Evolutionary conservation across 192 early-diverging fungal species (phyloP), one percentile per base, ranked within the genome.

Genomic region (Coemansia nantahalensis): DNA sequence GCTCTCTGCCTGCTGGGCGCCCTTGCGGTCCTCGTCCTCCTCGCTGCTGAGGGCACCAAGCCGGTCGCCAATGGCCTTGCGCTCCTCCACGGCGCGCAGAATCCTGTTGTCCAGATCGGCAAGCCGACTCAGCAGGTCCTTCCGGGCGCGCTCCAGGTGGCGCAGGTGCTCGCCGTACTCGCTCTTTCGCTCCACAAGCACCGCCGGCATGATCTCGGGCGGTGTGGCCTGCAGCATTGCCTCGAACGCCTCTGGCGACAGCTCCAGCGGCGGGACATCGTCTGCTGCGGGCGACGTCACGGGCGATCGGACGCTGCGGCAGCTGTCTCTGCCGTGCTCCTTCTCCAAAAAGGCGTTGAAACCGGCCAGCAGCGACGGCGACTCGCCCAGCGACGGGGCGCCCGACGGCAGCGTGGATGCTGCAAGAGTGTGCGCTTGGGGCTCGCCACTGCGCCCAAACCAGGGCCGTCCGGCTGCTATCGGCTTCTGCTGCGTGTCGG

Each of bases 331-430:
- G 34, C 22, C 47, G 7, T 59, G 31, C 31, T 32, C 50, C 17
- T 22, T 37, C 15, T 45, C 57, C 39, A 73, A 19, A 43, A 57
- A 56, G 24, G 62, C 36, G 15, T 31, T 61, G 42, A 65, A 73
- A 12, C 69, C 69, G 2, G 69, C 56, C 1, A 73, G 41, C 38
- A 73, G 46, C 39, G 69, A 61, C n/a, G 62, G 54, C 46, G 58
- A 43, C 1, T 48, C 42, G 12, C 42, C 57, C 0, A 67, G 14
- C 3, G 48, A 15, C 3, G 67, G 62, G 2, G 68, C 31, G 0
- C 51, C 39, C 4, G 36, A 33, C 30, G 56, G 44, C 18, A 68
- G 40, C 18, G 56, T 45, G n/a, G 45, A 30, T 12, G 59, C 26
- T 0, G 59, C 49, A 5, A 55, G 26, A 2, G 30, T 10, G 10